Conservation (phyloP, 495 filamentous ascomycete species). For the Trichoderma asperelloides region DNA sequence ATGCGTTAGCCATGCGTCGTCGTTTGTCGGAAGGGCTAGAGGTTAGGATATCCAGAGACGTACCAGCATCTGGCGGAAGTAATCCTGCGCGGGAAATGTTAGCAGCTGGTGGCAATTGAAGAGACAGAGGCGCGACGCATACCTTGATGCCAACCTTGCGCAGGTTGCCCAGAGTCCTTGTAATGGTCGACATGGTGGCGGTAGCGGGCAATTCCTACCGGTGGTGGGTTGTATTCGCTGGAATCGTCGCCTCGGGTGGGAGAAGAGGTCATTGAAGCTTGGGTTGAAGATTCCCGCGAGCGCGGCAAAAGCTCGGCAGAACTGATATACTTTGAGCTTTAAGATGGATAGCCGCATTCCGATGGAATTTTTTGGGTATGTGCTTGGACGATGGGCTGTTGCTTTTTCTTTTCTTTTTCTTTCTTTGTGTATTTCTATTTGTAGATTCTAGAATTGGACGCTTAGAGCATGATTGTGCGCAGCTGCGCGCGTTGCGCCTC, state of each 20-base stretch:
- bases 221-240: not conserved
- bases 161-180: slow-evolving; percentile 77
- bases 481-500: slow-evolving; percentile 24
- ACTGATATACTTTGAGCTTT: not conserved
- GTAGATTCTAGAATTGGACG: slow-evolving; percentile 10
- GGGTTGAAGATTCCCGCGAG: slow-evolving; percentile 7
- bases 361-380: not conserved
- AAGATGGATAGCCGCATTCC: not conserved
- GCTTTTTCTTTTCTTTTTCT: not conserved
- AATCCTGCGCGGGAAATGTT: slow-evolving; percentile 50
- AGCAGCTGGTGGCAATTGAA: slow-evolving; percentile 9
- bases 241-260: not conserved
- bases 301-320: slow-evolving; percentile 5
- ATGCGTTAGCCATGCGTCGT: slow-evolving; percentile 19
- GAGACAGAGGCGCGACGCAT: slow-evolving; percentile 12
- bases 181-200: slow-evolving; percentile 82
- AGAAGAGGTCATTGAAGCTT: not conserved
- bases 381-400: not conserved
- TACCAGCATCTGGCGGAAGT: slow-evolving; percentile 89
- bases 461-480: slow-evolving; percentile 23
- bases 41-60: slow-evolving; percentile 21
- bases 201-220: slow-evolving; percentile 18
- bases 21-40: slow-evolving; percentile 2
- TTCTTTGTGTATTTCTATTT: not conserved
- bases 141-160: slow-evolving; percentile 84